Conservation (phyloP, 2,329 filamentous ascomycete species). For the Ascochyta viciae-villosae region DNA sequence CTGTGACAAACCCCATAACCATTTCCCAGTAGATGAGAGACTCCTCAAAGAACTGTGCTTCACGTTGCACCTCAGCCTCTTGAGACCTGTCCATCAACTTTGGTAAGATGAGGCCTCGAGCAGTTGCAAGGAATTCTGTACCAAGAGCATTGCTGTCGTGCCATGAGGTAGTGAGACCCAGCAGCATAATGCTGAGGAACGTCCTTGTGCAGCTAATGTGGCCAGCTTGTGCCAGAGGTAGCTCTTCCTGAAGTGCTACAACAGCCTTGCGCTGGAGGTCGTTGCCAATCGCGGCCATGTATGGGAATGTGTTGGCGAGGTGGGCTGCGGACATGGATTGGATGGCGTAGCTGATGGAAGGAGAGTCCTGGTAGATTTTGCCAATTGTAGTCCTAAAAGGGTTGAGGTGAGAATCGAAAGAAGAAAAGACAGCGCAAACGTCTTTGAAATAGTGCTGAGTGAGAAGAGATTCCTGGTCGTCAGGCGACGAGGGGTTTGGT, state of each 20-base stretch:
- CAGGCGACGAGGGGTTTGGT: slow-evolving; percentile 43
- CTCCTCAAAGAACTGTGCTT: slow-evolving; percentile 62
- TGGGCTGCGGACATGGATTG: slow-evolving; percentile 71
- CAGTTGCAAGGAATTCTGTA: slow-evolving; percentile 60
- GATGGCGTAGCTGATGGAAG: slow-evolving; percentile 66
- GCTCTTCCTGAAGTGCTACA: slow-evolving; percentile 59
- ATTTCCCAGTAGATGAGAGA: slow-evolving; percentile 66
- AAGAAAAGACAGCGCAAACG: slow-evolving; percentile 68
- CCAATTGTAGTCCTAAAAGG: slow-evolving; percentile 66
- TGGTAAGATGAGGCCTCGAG: slow-evolving; percentile 52
- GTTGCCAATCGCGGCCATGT: slow-evolving; percentile 58
- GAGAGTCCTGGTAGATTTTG: slow-evolving; percentile 64
- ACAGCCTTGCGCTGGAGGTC: slow-evolving; percentile 62
- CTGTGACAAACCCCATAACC: slow-evolving; percentile 63
- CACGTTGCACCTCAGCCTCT: slow-evolving; percentile 41
- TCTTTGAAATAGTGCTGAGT: slow-evolving; percentile 71
- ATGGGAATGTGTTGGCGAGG: slow-evolving; percentile 63
- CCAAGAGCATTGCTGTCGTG: slow-evolving; percentile 64
- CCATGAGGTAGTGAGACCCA: slow-evolving; percentile 67
- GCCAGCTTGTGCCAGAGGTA: slow-evolving; percentile 53
- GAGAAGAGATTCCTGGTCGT: slow-evolving; percentile 61
- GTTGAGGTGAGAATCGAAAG: slow-evolving; percentile 68
- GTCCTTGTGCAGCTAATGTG: slow-evolving; percentile 57
- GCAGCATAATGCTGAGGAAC: slow-evolving; percentile 64
- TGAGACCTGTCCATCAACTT: slow-evolving; percentile 50